These are phyloP conservation scores for Exophiala alcalophila DNA, from an alignment of 2,329 filamentous ascomycete genomes.

Conservation along the genomic window DNA sequence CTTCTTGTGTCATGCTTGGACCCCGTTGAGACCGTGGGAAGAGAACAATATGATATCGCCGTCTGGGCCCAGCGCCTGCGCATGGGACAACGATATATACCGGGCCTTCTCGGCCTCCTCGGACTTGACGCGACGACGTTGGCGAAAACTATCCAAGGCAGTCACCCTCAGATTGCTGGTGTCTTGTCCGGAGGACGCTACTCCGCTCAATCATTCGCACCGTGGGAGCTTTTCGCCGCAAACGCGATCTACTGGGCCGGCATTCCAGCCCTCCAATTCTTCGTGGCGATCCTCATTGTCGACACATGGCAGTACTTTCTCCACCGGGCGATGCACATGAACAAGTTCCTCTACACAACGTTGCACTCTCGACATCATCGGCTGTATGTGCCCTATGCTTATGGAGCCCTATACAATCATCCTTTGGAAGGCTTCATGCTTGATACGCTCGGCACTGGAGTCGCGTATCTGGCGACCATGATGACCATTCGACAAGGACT, in stretches of 20 bases:
- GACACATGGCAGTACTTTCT: constrained; percentile 99
- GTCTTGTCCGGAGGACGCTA: constrained; percentile 78
- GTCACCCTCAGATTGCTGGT: constrained; percentile 71
- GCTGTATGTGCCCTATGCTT: constrained; percentile 95
- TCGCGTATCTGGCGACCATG: constrained; percentile 75
- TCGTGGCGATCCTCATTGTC: constrained; percentile 69
- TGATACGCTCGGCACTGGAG: constrained; percentile 81
- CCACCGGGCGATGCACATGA: constrained; percentile 94
- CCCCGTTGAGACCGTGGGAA: constrained; percentile 68
- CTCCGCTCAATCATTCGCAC: constrained; percentile 68
- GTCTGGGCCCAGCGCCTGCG: constrained; percentile 85
- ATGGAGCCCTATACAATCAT: constrained; percentile 95
- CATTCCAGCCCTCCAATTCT: constrained; percentile 75
- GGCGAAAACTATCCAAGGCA: constrained; percentile 68
- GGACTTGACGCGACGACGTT: constrained; percentile 74
- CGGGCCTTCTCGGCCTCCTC: constrained; percentile 64
- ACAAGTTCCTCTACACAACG: constrained; percentile 80
- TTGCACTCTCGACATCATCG: constrained; percentile 96
- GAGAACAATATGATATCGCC: constrained; percentile 79
- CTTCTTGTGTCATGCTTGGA: constrained; percentile 68
- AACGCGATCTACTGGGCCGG: constrained; percentile 75
- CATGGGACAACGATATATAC: constrained; percentile 73
- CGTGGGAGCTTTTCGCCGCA: constrained; percentile 75
- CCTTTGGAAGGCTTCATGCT: constrained; percentile 90
- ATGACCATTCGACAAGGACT: constrained; percentile 87